phyloP scores from a whole-genome alignment of 805 yeast species.

The Starmerella gropengiesseri region DNA sequence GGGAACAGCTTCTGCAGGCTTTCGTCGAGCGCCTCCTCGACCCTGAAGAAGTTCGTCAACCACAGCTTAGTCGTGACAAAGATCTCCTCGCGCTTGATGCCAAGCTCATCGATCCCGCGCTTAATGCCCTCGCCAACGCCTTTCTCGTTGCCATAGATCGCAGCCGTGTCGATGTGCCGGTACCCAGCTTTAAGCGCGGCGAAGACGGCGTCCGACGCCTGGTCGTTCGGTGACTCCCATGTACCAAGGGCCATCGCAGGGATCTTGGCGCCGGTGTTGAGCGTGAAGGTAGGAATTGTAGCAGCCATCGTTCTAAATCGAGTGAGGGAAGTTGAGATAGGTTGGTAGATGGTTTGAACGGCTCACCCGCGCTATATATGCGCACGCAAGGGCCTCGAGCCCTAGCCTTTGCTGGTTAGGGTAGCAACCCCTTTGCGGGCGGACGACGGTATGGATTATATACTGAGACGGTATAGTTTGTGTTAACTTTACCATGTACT shows the following conservation, averaged over 20 bases:
- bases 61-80: slow-evolving; percentile 58
- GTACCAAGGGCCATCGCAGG: slow-evolving; percentile 68
- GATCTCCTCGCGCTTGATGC: slow-evolving; percentile 39
- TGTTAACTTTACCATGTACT: too few relatives aligned
- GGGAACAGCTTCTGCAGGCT: slow-evolving; percentile 39
- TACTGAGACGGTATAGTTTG: too few relatives aligned
- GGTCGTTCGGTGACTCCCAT: slow-evolving; percentile 39
- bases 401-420: too few relatives aligned
- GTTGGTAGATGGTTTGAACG: too few relatives aligned
- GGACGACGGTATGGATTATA: too few relatives aligned
- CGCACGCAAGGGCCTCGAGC: too few relatives aligned
- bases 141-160: slow-evolving; percentile 54
- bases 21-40: slow-evolving; percentile 38
- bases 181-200: slow-evolving; percentile 56
- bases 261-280: slow-evolving; percentile 48
- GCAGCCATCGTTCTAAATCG: slow-evolving; percentile 11
- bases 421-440: too few relatives aligned
- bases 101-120: slow-evolving; percentile 24
- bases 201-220: slow-evolving; percentile 42
- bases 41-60: slow-evolving; percentile 33
- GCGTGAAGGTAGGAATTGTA: slow-evolving; percentile 32
- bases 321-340: too few relatives aligned
- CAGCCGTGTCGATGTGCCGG: slow-evolving; percentile 67
- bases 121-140: slow-evolving; percentile 49
- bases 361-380: too few relatives aligned